Evolutionary conservation across 495 filamentous ascomycete species (phyloP).

Genomic region (Lasiosphaeria ovina): DNA sequence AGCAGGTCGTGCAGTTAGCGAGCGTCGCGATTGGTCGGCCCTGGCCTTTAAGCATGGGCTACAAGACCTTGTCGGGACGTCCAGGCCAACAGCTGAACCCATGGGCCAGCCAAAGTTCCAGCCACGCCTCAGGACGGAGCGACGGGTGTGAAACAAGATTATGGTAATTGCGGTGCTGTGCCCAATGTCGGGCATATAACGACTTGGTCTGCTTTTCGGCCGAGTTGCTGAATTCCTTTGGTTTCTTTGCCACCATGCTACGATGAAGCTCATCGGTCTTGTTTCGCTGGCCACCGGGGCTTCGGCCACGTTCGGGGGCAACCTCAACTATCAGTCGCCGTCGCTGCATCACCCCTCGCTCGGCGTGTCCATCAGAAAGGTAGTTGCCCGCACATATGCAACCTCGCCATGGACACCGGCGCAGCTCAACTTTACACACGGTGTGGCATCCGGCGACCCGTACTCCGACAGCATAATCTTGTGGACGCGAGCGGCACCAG

Average conservation of each 20-base stretch:
- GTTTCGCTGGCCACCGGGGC: constrained; percentile 6
- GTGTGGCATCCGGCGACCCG: constrained; percentile 69
- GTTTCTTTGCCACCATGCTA: not conserved
- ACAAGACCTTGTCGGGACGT: no score
- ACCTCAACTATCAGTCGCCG: constrained; percentile 60
- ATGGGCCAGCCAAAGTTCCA: no score
- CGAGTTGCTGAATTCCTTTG: no score
- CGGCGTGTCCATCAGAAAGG: constrained; percentile 51
- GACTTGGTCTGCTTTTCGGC: no score
- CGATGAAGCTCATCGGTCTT: not conserved
- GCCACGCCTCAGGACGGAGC: no score
- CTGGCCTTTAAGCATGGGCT: no score
- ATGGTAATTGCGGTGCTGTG: no score
- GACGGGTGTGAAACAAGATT: no score
- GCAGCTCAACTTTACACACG: constrained; percentile 62
- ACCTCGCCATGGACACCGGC: constrained; percentile 38
- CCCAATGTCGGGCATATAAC: no score
- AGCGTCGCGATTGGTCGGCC: no score
- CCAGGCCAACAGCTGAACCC: no score
- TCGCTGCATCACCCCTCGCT: constrained; percentile 57
- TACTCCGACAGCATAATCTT: constrained; percentile 62
- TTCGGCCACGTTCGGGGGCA: constrained; percentile 38
- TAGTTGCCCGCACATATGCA: constrained; percentile 34
- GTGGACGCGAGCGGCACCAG: constrained; percentile 65
- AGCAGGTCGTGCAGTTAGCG: no score